Evolutionary conservation across 2,329 filamentous ascomycete genomes (phyloP), one percentile per base, ranked within the genome.

Genomic region (Penicillium capsulatum): DNA sequence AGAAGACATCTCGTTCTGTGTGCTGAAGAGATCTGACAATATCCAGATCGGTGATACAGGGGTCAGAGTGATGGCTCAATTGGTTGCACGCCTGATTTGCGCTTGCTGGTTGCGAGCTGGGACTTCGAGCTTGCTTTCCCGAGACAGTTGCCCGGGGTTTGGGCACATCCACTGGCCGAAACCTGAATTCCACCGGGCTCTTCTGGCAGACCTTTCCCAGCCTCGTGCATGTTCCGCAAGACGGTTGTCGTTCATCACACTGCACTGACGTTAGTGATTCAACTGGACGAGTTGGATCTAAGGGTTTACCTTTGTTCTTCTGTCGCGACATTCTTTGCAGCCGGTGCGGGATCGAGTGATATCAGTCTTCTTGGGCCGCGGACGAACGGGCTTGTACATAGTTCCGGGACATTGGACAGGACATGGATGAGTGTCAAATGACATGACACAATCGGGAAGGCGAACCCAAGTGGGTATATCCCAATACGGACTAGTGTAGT

Each of bases 201-300:
- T 11, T 16, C 27, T 53, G 47, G 22, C 53, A 57, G 13, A 4
- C 13, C 17, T 38, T 54, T 4, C 48, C 45, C 13, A 56, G 36
- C 35, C 53, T 51, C 2, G 19, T 9, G 22, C 54, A 58, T 17
- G 55, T 57, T 16, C 48, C 47, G 33, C 55, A 58, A n/a, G 31
- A 29, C 24, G 53, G 55, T 13, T 48, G 53, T 27, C 44, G 40
- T 39, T 57, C 51, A 37, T 58, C 53, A 16, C 53, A 57, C 48
- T 57, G 13, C 66, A 8, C 76, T 71, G 67, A 72, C 70, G 2
- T 55, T 77, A 4, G 64, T 77, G 14, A 5, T 11, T 26, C 17
- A 17, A 14, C 22, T 29, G 17, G 16, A n/a, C 31, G 11, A 13
- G 16, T 17, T 39, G 13, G 8, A 20, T 27, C 7, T 27, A 31